Evolutionary conservation across 768 basidiomycete species (phyloP).

Genomic region (Pisolithus orientalis): DNA sequence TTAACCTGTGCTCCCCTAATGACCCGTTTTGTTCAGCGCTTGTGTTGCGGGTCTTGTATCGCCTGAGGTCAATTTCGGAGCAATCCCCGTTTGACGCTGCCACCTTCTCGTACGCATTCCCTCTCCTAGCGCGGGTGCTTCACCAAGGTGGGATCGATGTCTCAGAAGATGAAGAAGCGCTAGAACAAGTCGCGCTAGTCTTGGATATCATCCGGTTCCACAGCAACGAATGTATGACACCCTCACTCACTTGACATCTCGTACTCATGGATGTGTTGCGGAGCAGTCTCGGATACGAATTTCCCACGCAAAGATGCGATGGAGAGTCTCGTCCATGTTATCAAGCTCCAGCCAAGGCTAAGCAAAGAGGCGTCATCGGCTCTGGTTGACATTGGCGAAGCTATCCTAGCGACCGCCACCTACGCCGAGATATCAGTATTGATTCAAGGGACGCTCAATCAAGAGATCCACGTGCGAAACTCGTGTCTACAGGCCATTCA

Average conservation of each 20-base stretch:
- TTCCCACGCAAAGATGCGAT: constrained; percentile 76
- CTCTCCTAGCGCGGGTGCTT: constrained; percentile 67
- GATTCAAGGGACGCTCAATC: constrained; percentile 68
- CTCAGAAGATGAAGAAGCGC: constrained; percentile 46
- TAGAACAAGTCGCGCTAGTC: constrained; percentile 75
- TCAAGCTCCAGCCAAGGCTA: constrained; percentile 72
- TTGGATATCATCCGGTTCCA: constrained; percentile 36
- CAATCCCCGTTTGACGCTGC: constrained; percentile 78
- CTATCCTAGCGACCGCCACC: constrained; percentile 61
- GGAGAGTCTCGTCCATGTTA: constrained; percentile 61
- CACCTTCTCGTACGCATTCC: constrained; percentile 77
- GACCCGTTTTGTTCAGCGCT: constrained; percentile 44
- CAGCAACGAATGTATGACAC: constrained; percentile 21
- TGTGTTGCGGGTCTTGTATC: constrained; percentile 79
- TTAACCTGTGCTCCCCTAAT: neutral
- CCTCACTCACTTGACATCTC: neutral
- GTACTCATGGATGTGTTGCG: constrained; percentile 10
- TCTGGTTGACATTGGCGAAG: constrained; percentile 75
- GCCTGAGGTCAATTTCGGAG: constrained; percentile 74
- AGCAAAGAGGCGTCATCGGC: constrained; percentile 79
- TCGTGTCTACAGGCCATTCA: constrained; percentile 89
- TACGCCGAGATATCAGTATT: constrained; percentile 59
- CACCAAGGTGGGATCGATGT: constrained; percentile 60
- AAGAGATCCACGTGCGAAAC: constrained; percentile 83
- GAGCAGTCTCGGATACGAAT: constrained; percentile 54